A percentile compares a stretch with the other conserved stretches of the same genome.
phyloP scores from a whole-genome alignment of 164 flowering plant species.

The Sextonia rubra region DNA sequence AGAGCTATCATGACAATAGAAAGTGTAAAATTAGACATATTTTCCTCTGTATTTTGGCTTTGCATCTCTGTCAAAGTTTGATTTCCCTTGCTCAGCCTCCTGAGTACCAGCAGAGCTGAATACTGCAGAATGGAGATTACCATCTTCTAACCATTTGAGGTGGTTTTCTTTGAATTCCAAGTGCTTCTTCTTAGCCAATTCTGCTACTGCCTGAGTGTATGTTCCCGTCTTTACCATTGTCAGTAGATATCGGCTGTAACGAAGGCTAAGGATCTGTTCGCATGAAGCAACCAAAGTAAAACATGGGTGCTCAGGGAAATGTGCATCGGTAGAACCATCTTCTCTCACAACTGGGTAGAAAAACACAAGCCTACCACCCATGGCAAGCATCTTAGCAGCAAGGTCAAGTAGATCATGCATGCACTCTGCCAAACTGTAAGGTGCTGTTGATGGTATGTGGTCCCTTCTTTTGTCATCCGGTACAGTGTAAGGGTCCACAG shows the following conservation, averaged over 20 bases:
- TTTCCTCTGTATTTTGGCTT: conserved; percentile 93
- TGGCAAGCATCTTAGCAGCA: conserved; percentile 78
- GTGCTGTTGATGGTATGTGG: conserved; percentile 95
- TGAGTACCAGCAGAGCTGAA: conserved; percentile 48
- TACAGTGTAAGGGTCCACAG: conserved; percentile 65
- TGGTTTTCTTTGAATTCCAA: conserved; percentile 84
- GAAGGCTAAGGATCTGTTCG: conserved; percentile 89
- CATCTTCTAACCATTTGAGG: conserved; percentile 92
- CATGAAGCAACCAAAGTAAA: conserved; percentile 56
- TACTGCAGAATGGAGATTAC: conserved; percentile 85
- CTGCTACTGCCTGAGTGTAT: conserved; percentile 64
- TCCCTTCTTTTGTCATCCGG: conserved; percentile 83
- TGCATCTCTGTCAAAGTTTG: conserved; percentile 40
- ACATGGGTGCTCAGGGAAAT: conserved; percentile 80
- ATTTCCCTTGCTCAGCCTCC: conserved; percentile 20
- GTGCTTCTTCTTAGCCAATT: conserved; percentile 60
- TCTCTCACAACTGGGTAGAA: conserved; percentile 87
- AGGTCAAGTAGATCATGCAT: conserved; percentile 89
- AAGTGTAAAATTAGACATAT: conserved; percentile 44
- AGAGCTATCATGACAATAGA: too few relatives aligned
- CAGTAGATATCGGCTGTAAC: conserved; percentile 79
- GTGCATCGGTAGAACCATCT: conserved; percentile 34
- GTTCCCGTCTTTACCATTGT: conserved; percentile 78
- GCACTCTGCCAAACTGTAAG: conserved; percentile 89
- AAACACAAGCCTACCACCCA: conserved; percentile 90